These are phyloP conservation scores for Stropharia rugosoannulata DNA, from an alignment of 768 basidiomycete genomes.

Conservation along the genomic window DNA sequence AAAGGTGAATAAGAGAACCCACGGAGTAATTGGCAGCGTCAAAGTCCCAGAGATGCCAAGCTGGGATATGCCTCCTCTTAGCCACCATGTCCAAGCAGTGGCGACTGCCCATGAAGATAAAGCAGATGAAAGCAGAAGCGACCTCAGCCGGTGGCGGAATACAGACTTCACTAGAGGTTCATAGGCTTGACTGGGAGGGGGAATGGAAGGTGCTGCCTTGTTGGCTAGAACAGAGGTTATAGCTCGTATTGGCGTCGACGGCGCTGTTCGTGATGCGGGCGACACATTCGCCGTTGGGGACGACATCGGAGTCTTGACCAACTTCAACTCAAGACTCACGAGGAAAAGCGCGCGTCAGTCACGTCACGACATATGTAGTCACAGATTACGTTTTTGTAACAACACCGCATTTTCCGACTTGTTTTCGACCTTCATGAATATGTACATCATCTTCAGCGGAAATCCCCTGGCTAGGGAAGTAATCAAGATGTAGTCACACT, in stretches of 20 bases:
- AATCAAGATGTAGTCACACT: too few species aligned
- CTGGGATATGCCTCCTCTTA: constrained; percentile 31
- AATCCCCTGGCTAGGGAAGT: too few species aligned
- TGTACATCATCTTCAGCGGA: neutral
- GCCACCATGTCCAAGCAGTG: constrained; percentile 43
- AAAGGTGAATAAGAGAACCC: constrained; percentile 40
- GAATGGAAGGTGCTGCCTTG: constrained; percentile 55
- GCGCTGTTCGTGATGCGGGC: constrained; percentile 11
- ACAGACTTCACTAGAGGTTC: constrained; percentile 66
- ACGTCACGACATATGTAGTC: constrained; percentile 10
- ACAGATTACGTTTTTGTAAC: neutral
- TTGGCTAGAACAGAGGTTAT: constrained; percentile 43
- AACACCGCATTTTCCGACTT: too few species aligned
- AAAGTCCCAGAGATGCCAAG: constrained; percentile 30
- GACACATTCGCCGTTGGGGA: constrained; percentile 17
- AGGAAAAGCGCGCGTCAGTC: constrained; percentile 17
- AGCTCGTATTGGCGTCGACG: constrained; percentile 44
- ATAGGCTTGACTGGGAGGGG: constrained; percentile 56
- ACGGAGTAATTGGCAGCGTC: constrained; percentile 39
- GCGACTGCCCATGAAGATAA: constrained; percentile 44
- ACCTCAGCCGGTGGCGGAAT: constrained; percentile 58
- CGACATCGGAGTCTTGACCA: constrained; percentile 22
- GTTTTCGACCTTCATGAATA: neutral
- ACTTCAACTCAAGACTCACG: neutral
- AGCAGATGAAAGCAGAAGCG: constrained; percentile 52